These are phyloP conservation scores for Rhizoclosmatium sp. DNA, from an alignment of 192 early-diverging fungal species.

Conservation along the genomic window DNA sequence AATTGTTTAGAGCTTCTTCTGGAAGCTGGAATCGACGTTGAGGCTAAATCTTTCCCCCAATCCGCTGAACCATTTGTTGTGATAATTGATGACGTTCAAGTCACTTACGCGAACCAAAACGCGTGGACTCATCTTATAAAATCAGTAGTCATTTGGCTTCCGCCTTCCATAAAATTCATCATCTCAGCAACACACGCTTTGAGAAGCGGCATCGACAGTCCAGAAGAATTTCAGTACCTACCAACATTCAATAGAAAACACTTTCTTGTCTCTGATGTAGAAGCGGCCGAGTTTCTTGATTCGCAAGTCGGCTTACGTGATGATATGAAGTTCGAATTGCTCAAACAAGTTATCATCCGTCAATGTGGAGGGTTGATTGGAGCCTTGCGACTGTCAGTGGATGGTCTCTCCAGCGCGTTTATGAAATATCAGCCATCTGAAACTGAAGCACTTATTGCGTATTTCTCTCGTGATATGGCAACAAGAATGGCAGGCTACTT, in stretches of 20 bases:
- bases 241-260: conserved; percentile 15
- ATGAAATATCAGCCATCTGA: conserved; percentile 16
- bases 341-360: conserved; percentile 8
- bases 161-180: conserved; percentile 17
- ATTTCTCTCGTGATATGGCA: not conserved
- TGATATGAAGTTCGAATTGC: conserved; percentile 23
- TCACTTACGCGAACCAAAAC: not conserved
- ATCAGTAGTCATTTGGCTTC: not conserved
- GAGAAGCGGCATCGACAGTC: conserved; percentile 9
- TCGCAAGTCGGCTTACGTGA: conserved; percentile 11
- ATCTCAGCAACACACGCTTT: conserved; percentile 15
- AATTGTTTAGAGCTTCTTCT: not conserved
- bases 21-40: not conserved
- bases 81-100: conserved; percentile 3
- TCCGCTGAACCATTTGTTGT: not conserved
- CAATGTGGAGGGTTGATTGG: conserved; percentile 31
- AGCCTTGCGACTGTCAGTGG: conserved; percentile 33
- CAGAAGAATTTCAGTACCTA: conserved; percentile 6
- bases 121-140: not conserved
- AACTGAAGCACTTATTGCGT: conserved; percentile 9
- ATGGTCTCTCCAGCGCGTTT: conserved; percentile 7
- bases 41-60: not conserved
- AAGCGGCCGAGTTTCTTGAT: conserved; percentile 21
- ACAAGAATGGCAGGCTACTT: conserved; percentile 2
- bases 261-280: conserved; percentile 23